Evolutionary conservation across 768 basidiomycete genomes (phyloP), one percentile per base, ranked within the genome.

Genomic region (Cyathus striatus): DNA sequence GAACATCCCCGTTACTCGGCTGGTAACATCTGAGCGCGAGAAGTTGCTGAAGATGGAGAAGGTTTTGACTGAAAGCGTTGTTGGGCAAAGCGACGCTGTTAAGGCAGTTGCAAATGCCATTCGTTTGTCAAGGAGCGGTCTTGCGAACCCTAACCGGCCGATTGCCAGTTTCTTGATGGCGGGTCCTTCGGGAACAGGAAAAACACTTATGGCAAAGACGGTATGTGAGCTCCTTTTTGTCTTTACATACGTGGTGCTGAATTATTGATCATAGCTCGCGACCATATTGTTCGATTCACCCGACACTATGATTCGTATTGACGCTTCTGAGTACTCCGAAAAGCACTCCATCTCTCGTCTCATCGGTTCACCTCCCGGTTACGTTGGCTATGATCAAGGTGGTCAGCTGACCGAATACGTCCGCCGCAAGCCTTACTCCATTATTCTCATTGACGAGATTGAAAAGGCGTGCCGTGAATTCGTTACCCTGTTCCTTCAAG

Each of bases 51-150:
- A 73, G 55, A 81, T 98, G 85, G 95, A 98, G 65, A 86, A 84
- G 59, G 76, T 86, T 25, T 70, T 99, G 30, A 69, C 79, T 18
- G 65, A 74, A 42, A 79, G 76, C 26, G 90, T 97, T 16, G 83
- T 97, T 35, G 93, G 95, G 1, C 95, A 98, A 60, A 78, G 79
- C 1, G 87, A 93, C 50, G 94, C 93, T 4, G 86, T 96, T 49
- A 88, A 83, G 54, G 85, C 95, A 4, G 91, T 97, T 24, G 86
- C 92, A 7, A 92, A 95, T 58, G 95, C 95, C 2, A 88, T 98
- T 51, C 79, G 95, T 36, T 65, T 98, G 33, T 94, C 91, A 20
- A 78, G 95, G 39, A 91, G 90, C 53, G 95, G 95, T n/a, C 70
- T 99, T n/a, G 76, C 87, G 33, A 90, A 94, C 58, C 78, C 88